phyloP scores from a whole-genome alignment of 441 rosid genomes.

The Iberis amara region DNA sequence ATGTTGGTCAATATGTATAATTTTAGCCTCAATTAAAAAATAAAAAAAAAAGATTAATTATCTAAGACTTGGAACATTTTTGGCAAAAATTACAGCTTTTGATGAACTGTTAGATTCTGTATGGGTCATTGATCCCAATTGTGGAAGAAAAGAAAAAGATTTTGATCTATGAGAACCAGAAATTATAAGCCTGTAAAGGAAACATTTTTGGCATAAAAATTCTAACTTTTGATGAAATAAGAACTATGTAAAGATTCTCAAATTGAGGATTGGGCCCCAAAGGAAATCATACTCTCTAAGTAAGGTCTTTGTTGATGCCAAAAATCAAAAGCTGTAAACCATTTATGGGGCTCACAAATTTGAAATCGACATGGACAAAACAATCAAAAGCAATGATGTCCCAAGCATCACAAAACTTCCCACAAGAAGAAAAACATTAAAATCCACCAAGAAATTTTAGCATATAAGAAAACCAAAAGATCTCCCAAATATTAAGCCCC shows the following conservation, averaged over 20 bases:
- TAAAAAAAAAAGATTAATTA: too few relatives aligned
- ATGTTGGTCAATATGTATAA: constrained; percentile 3
- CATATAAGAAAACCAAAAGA: constrained; percentile 21
- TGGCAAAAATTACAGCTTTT: neutral
- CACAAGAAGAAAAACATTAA: constrained; percentile 20
- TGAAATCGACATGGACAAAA: constrained; percentile 26
- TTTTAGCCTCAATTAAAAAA: too few relatives aligned
- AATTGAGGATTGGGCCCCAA: constrained; percentile 25
- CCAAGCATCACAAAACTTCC: constrained; percentile 31
- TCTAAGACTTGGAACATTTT: neutral
- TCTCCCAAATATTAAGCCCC: constrained; percentile 24
- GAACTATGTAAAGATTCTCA: constrained; percentile 28
- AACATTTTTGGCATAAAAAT: constrained; percentile 10
- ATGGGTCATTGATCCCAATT: constrained; percentile 2
- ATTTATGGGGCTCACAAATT: constrained; percentile 27
- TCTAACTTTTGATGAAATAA: constrained; percentile 17
- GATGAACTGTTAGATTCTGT: constrained; percentile 1
- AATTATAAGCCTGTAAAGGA: constrained; percentile 3
- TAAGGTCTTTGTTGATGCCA: constrained; percentile 25
- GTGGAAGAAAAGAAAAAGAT: neutral
- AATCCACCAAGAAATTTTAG: constrained; percentile 18
- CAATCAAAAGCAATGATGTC: constrained; percentile 28
- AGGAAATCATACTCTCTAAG: constrained; percentile 8
- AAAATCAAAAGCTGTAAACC: constrained; percentile 30
- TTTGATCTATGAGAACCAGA: constrained; percentile 5